phyloP scores from a whole-genome alignment of 1,139 yeast genomes.

The Saccharomyces pastorianus region DNA sequence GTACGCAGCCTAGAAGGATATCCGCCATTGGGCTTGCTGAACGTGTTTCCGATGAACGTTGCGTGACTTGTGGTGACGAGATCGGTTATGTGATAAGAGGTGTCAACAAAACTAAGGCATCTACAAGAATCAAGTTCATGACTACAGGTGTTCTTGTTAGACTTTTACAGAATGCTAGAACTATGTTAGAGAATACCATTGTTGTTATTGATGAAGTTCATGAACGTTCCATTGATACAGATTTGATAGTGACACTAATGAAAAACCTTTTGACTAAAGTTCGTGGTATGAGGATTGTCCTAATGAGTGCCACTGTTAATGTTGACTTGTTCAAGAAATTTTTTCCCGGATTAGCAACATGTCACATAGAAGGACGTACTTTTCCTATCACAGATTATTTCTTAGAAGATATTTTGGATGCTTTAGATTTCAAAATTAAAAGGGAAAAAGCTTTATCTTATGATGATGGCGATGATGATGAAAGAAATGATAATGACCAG shows the following conservation, averaged over 20 bases:
- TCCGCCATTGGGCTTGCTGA: constrained; percentile 93
- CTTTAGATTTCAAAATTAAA: constrained; percentile 45
- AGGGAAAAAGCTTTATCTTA: constrained; percentile 17
- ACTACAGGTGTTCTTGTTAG: constrained; percentile 89
- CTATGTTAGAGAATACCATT: constrained; percentile 42
- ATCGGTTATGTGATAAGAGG: constrained; percentile 90
- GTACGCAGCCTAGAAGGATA: constrained; percentile 94
- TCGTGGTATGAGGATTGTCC: constrained; percentile 53
- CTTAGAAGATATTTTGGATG: constrained; percentile 54
- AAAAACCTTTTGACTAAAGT: constrained; percentile 46
- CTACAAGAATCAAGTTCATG: constrained; percentile 71
- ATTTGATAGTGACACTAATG: constrained; percentile 69
- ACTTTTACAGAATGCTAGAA: constrained; percentile 53
- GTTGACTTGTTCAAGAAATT: constrained; percentile 58
- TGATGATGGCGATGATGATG: constrained; percentile 15
- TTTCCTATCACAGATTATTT: constrained; percentile 78
- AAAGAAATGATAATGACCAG: constrained; percentile 16
- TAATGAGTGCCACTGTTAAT: constrained; percentile 95
- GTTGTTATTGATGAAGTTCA: constrained; percentile 91
- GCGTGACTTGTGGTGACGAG: constrained; percentile 58
- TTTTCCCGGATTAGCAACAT: constrained; percentile 42
- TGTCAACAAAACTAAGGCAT: constrained; percentile 55
- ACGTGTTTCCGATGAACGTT: constrained; percentile 80
- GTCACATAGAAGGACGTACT: constrained; percentile 87
- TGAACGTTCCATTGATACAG: constrained; percentile 88